Evolutionary conservation across 2,329 filamentous ascomycete species (phyloP).

Genomic region (Ascomycota sp.): DNA sequence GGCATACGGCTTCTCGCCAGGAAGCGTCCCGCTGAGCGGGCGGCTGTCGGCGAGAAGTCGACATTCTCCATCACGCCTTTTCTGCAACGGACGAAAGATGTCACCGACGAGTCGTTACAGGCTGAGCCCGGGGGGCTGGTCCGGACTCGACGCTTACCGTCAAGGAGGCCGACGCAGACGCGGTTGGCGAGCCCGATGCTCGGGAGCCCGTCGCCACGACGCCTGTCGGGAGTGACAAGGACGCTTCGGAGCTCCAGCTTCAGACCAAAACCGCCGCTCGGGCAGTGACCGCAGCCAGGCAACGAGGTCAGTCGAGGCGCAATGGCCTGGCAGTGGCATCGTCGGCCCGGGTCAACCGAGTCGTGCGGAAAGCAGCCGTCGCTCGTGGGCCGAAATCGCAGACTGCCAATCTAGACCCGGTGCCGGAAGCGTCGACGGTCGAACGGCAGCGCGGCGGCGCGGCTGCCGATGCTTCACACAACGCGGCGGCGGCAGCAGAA

Average conservation of each 20-base stretch:
- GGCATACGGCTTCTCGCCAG: constrained; percentile 22
- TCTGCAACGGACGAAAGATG: constrained; percentile 48
- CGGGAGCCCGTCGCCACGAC: constrained; percentile 7
- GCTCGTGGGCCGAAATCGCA: constrained; percentile 12
- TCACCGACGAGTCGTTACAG: constrained; percentile 16
- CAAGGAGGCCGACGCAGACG: constrained; percentile 4
- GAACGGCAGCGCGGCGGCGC: too few species aligned
- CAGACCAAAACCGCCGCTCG: constrained; percentile 2
- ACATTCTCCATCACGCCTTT: constrained; percentile 87
- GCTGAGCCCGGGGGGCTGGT: constrained; percentile 1
- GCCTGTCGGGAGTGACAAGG: background rate
- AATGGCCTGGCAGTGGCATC: constrained; percentile 23
- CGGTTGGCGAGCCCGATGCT: constrained; percentile 12
- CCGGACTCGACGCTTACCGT: constrained; percentile 2
- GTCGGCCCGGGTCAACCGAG: constrained; percentile 22
- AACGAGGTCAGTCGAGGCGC: constrained; percentile 21
- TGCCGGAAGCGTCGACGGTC: constrained; percentile 14
- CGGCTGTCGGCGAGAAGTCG: constrained; percentile 56
- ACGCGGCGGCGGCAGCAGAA: constrained; percentile 6
- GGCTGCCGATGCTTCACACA: constrained; percentile 1
- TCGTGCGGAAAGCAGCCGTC: constrained; percentile 7
- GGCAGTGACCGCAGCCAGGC: constrained; percentile 6
- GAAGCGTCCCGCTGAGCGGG: constrained; percentile 31
- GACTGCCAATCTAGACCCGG: constrained; percentile 16
- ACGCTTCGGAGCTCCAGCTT: constrained; percentile 2